Evolutionary conservation across 1,284 basidiomycete genomes (phyloP).

Genomic region (Leccinum variabile): DNA sequence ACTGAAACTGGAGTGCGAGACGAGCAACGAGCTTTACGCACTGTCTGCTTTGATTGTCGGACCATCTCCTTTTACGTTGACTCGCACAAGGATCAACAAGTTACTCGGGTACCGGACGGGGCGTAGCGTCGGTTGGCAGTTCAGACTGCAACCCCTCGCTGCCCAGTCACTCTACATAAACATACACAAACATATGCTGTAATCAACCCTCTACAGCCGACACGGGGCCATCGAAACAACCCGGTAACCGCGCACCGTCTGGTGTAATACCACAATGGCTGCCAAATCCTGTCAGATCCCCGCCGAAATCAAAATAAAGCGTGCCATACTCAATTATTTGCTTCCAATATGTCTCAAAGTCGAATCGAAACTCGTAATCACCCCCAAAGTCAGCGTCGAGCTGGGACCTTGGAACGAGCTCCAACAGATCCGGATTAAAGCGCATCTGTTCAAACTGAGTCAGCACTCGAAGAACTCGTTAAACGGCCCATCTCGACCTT

Average conservation of each 20-base stretch:
- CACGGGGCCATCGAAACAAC: conserved; percentile 30
- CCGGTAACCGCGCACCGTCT: conserved; percentile 54
- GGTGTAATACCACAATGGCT: conserved; percentile 61
- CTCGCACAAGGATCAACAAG: conserved; percentile 14
- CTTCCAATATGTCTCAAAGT: conserved; percentile 77
- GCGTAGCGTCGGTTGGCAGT: conserved; percentile 26
- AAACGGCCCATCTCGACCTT: conserved; percentile 53
- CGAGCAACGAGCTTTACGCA: conserved; percentile 29
- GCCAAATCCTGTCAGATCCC: conserved; percentile 6
- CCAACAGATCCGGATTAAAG: conserved; percentile 81
- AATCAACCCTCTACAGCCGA: conserved; percentile 18
- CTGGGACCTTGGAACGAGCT: conserved; percentile 74
- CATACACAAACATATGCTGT: conserved; percentile 25
- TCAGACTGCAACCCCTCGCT: conserved; percentile 5
- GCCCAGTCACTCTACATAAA: conserved; percentile 5
- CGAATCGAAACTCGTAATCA: conserved; percentile 74
- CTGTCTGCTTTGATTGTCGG: conserved; percentile 37
- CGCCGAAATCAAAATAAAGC: neutral
- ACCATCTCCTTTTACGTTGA: conserved; percentile 26
- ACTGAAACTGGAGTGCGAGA: conserved; percentile 20
- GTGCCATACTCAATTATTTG: conserved; percentile 62
- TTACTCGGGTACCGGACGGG: conserved; percentile 11
- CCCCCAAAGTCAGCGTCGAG: conserved; percentile 86
- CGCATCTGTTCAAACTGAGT: conserved; percentile 58
- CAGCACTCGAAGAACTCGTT: neutral